phyloP scores from a whole-genome alignment of 106 monocot species.

The Triglochin maritima region DNA sequence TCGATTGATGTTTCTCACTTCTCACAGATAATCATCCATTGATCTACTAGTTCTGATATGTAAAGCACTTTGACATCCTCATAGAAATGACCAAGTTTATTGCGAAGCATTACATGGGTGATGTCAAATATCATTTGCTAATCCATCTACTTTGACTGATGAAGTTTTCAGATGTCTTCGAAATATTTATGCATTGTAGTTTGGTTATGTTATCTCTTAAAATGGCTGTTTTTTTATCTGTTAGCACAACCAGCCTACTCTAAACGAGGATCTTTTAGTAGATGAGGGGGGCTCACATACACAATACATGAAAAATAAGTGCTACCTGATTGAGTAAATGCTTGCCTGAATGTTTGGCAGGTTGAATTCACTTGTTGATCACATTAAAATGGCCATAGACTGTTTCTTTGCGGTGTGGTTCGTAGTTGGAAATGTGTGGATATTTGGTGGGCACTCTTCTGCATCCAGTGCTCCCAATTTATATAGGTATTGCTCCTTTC shows the following conservation, averaged over 20 bases:
- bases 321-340: neutral
- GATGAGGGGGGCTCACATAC: neutral
- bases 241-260: neutral
- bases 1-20: no score
- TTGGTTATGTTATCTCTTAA: neutral
- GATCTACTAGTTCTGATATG: no score
- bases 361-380: constrained; percentile 50
- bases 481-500: constrained; percentile 45
- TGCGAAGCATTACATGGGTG: no score
- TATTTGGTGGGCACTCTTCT: constrained; percentile 80
- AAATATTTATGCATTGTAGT: neutral
- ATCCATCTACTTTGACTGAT: no score
- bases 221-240: neutral
- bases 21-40: no score
- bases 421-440: constrained; percentile 94
- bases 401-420: constrained; percentile 98
- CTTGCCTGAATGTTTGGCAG: constrained; percentile 18
- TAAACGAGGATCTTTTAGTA: neutral
- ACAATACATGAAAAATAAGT: neutral
- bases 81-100: no score
- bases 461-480: constrained; percentile 64
- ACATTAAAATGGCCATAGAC: constrained; percentile 80
- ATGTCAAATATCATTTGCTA: no score
- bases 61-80: no score
- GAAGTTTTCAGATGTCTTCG: neutral